Base-by-base conservation (phyloP, 768 basidiomycete species). In the Tulasnella sp. region DNA sequence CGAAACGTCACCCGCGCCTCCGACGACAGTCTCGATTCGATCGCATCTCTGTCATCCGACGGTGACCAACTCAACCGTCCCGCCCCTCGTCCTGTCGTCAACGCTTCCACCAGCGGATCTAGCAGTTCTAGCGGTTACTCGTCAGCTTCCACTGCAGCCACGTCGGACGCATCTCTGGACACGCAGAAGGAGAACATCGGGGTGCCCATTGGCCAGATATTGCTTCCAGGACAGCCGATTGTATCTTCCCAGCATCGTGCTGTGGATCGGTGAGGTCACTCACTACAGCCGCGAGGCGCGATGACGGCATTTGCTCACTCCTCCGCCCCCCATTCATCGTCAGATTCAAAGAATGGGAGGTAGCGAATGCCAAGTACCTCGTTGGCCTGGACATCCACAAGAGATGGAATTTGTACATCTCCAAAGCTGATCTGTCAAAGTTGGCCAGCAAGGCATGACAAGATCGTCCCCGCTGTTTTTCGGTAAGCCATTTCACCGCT, bases 191-290 rank as follows among this genome's bases (percentile, higher is more conserved):
- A 36, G 62, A 36, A 36, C 31, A 27, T 19, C 18, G 62, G 62
- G 18, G 62, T 68, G 34, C 62, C 62, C 62, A 68, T 68, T 34
- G 62, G 62, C 62, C 62, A 68, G 27, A 68, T 68, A 18, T 36
- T 68, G 31, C 62, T 68, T 68, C 62, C 62, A 31, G 62, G 62
- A 68, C 62, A 68, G 62, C 62, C 62, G 31, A 68, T 68, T 68
- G 62, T 68, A 14, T 68, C 62, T 68, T 68, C 62, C 31, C 62
- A 68, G 3, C 62, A 68, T 36, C 62, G 62, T 36, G 62, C 62
- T 27, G 62, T 68, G 62, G 62, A 68, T 68, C 62, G 62, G 62
- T 68, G 62, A 68, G 62, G 24, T 68, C 31, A 36, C 34, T 68
- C 62, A 14, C 62, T 68, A 24, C 62, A 31, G 62, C 62, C 62